Evolutionary conservation across 768 basidiomycete genomes (phyloP).

Genomic region (Xerocomellus chrysenteron): DNA sequence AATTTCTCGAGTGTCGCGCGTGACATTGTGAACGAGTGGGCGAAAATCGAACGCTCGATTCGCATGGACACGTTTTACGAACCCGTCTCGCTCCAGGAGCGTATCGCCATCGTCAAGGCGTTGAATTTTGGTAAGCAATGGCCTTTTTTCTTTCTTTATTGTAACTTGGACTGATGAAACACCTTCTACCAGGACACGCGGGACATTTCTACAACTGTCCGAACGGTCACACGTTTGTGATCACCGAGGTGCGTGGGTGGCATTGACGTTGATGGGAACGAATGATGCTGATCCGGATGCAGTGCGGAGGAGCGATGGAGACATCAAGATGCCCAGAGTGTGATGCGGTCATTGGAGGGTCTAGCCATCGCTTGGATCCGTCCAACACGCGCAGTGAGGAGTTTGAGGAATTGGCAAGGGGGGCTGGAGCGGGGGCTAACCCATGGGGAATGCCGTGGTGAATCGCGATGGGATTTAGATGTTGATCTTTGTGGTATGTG

Average conservation of each 20-base stretch:
- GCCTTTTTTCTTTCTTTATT: not conserved
- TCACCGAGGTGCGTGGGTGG: slow-evolving; percentile 44
- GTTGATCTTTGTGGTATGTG: not conserved
- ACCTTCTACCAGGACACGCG: slow-evolving; percentile 29
- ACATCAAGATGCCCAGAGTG: slow-evolving; percentile 56
- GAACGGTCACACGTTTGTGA: slow-evolving; percentile 64
- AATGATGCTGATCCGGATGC: slow-evolving; percentile 1
- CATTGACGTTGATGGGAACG: not conserved
- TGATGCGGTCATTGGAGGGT: slow-evolving; percentile 51
- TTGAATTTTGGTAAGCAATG: slow-evolving; percentile 45
- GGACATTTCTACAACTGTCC: slow-evolving; percentile 52
- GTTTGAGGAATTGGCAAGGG: slow-evolving; percentile 44
- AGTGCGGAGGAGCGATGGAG: slow-evolving; percentile 63
- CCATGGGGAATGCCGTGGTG: slow-evolving; percentile 31
- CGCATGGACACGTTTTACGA: slow-evolving; percentile 47
- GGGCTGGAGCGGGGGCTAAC: slow-evolving; percentile 26
- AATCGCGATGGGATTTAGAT: not conserved
- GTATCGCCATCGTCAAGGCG: slow-evolving; percentile 47
- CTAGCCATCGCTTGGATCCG: slow-evolving; percentile 37
- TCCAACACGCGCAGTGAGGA: slow-evolving; percentile 48
- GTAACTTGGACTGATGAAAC: not conserved
- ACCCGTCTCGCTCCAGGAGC: slow-evolving; percentile 53
- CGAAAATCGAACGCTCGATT: slow-evolving; percentile 39
- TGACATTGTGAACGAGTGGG: slow-evolving; percentile 49
- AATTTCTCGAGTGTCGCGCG: slow-evolving; percentile 41